Base-by-base conservation (phyloP, 2,329 filamentous ascomycete genomes). In the Pseudofabraea citricarpa region DNA sequence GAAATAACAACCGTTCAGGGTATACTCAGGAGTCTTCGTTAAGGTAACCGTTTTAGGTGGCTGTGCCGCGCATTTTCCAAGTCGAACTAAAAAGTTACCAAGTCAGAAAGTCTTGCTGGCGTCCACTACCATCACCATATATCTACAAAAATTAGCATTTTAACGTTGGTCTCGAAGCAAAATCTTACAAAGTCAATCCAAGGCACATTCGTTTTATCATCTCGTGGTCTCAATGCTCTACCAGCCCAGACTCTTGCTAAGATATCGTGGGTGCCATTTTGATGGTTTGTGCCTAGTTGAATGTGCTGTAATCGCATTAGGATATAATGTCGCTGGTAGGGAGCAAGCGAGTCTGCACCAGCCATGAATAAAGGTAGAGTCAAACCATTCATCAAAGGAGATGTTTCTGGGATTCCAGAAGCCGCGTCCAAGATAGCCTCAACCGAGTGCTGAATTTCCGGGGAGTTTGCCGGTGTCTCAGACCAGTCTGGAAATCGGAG, bases 401-500 rank as follows among this genome's bases (percentile, higher is more conserved):
- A 37, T 12, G 18, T 37, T 20, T 37, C 35, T 12, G 35, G 35
- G 20, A 37, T 21, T 23, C 21, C 18, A 37, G 35, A 19, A 9
- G 35, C 35, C n/a, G 35, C 35, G 23, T 37, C 35, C 8, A 37
- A 12, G 18, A 37, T 37, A 37, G 35, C 35, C 23, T 37, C 18
- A 10, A 37, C 35, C 8, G 35, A 37, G 15, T 37, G 35, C 20
- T 37, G 35, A 23, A 37, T 22, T n/a, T 37, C 35, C 5, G 35
- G 18, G n/a, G 35, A 37, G 19, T n/a, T 21, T 22, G 35, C 35
- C 4, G 35, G 35, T 13, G 18, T 19, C 18, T 37, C 35, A 12
- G 35, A 37, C 35, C 35, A 37, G 10, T 37, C 35, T 21, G 35
- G 35, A 23, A 37, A 37, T 37, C 35, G 35, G 18, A 37, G 15